A percentile compares a stretch with the other conserved stretches of the same genome.
Conservation (phyloP, 1,284 basidiomycete species). For the Omphalotus olearius region DNA sequence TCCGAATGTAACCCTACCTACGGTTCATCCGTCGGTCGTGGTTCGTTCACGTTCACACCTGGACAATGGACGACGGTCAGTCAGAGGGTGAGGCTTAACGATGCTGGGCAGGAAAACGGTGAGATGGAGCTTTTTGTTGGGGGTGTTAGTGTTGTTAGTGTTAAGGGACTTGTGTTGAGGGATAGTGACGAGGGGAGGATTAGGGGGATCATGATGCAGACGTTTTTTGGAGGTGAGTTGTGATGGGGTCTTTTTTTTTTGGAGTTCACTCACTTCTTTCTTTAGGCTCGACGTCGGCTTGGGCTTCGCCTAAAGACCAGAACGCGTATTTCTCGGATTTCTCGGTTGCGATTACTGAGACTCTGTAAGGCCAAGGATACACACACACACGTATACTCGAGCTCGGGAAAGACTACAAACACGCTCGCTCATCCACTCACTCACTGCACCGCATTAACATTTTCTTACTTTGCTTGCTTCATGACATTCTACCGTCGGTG, state of each 20-base stretch:
- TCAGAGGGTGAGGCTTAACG: slow-evolving; percentile 9
- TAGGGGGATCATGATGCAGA: slow-evolving; percentile 3
- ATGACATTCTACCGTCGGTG: no score
- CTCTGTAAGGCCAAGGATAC: no score
- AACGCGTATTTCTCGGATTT: background rate
- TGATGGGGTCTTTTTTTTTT: background rate
- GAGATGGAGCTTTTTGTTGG: background rate
- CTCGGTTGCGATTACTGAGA: background rate
- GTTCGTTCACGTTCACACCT: slow-evolving; percentile 1
- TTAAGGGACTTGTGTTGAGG: background rate
- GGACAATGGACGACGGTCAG: slow-evolving; percentile 6
- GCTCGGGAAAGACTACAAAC: no score
- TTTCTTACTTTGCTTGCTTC: no score
- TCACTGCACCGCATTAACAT: no score
- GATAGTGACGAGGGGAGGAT: background rate
- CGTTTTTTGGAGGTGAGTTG: slow-evolving; percentile 10
- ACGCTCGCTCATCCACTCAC: no score
- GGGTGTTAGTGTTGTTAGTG: background rate
- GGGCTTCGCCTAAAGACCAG: slow-evolving; percentile 1
- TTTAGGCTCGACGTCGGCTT: background rate
- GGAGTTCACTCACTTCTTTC: background rate
- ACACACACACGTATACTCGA: no score
- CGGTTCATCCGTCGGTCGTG: slow-evolving; percentile 4
- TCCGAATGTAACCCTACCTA: slow-evolving; percentile 4
- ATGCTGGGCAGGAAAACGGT: slow-evolving; percentile 3